A percentile compares a stretch with the other conserved stretches of the same genome.
phyloP scores from a whole-genome alignment of 73 alveolate species.

The Strombidium stylifer region DNA sequence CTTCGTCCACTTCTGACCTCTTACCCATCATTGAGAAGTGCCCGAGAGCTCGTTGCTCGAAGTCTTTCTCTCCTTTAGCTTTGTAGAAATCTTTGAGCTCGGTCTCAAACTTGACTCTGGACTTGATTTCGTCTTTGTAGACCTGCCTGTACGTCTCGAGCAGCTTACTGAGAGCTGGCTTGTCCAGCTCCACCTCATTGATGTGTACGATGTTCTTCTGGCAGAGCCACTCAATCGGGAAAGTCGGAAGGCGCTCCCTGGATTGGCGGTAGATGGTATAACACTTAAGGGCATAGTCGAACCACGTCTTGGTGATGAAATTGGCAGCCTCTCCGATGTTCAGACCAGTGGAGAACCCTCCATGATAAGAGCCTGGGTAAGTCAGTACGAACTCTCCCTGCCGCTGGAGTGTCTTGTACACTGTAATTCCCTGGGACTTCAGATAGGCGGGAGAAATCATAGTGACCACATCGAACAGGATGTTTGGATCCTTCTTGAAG shows the following conservation, averaged over 20 bases:
- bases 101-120: constrained; percentile 11
- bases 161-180: neutral
- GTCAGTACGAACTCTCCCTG: constrained; percentile 83
- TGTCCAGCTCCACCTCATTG: neutral
- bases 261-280: constrained; percentile 31
- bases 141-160: neutral
- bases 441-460: constrained; percentile 71
- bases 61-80: neutral
- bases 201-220: constrained; percentile 37
- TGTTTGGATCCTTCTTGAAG: constrained; percentile 61
- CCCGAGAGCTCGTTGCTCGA: no score
- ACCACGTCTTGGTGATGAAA: constrained; percentile 70
- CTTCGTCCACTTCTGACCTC: constrained; percentile 21
- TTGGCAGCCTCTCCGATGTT: constrained; percentile 85
- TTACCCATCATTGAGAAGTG: constrained; percentile 7
- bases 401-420: constrained; percentile 65
- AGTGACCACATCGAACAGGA: constrained; percentile 64
- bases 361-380: constrained; percentile 76
- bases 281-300: constrained; percentile 55
- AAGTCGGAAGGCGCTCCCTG: constrained; percentile 47
- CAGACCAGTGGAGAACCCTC: constrained; percentile 80
- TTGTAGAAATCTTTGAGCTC: neutral
- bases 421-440: constrained; percentile 47
- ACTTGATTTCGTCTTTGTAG: constrained; percentile 8
- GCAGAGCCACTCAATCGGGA: constrained; percentile 60